Evolutionary conservation across 164 flowering plant species (phyloP), one percentile per base, ranked within the genome.

Genomic region (Akebia trifoliata): DNA sequence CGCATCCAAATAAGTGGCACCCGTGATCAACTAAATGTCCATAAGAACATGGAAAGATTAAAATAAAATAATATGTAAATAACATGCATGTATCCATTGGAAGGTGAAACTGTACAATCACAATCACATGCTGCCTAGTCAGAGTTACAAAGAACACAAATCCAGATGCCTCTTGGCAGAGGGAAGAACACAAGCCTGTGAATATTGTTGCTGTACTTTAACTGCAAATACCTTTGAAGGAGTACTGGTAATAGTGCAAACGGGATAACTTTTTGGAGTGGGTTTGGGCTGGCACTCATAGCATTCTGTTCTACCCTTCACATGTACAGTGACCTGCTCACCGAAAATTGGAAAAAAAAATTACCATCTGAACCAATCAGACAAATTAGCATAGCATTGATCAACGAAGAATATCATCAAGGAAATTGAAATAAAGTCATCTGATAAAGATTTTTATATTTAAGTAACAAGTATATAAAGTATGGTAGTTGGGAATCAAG

Each of bases 181-280:
- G n/a, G n/a, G n/a, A n/a, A n/a, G n/a, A 26, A 14, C 44, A 26
- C 4, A 49, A 63, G 20, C 2, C 32, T 15, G 24, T 17, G 18
- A 50, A 31, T 46, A 47, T 47, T 50, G 24, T 43, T 25, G 20
- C 46, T 26, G 25, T 50, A 54, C 42, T 50, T 49, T 36, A 48
- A 56, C 21, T 17, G 14, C 0, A 9, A 32, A 21, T 74, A 94
- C 99, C 97, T 94, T 94, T 40, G 97, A 84, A 11, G 99, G 97
- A 67, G 99, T 94, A 70, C 91, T 94, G 18, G 99, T 94, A 61
- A 94, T 94, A 22, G 99, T 94, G 78, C 99, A 94, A 34, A 94
- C 99, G 42, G 99, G 99, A 68, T 90, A 94, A 34, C 91, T 75
- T 66, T 90, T 94, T 39, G 99, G 99, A 34, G 93, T 79, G 17